Evolutionary conservation across 164 flowering plant species (phyloP).

Genomic region (Taxillus chinensis): DNA sequence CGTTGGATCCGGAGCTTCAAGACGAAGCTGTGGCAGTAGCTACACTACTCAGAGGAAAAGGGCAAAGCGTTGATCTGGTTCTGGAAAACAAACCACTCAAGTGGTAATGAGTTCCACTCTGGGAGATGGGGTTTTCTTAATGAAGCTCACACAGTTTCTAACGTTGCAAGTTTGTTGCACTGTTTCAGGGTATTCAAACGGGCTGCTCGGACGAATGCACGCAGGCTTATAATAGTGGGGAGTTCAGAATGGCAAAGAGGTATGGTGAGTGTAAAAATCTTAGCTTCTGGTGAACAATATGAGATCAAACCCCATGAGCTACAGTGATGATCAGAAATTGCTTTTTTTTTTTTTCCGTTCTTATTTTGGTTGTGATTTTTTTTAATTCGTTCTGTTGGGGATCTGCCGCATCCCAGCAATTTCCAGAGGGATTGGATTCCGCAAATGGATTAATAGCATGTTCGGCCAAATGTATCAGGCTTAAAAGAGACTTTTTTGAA

Average conservation of each 20-base stretch:
- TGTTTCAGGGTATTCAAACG: constrained; percentile 74
- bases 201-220: constrained; percentile 71
- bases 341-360: too few relatives aligned
- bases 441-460: too few relatives aligned
- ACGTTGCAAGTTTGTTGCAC: not conserved
- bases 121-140: not conserved
- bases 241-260: constrained; percentile 76
- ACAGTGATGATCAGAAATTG: constrained; percentile 17
- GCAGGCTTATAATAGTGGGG: constrained; percentile 70
- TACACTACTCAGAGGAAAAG: constrained; percentile 61
- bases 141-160: not conserved
- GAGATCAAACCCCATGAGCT: constrained; percentile 61
- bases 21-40: constrained; percentile 73
- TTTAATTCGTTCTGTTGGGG: too few relatives aligned
- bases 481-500: too few relatives aligned
- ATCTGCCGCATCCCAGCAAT: too few relatives aligned
- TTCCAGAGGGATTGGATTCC: too few relatives aligned
- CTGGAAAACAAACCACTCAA: constrained; percentile 81
- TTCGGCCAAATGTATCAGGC: too few relatives aligned
- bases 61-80: constrained; percentile 79
- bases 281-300: constrained; percentile 60
- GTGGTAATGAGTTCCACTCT: constrained; percentile 36
- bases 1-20: constrained; percentile 68
- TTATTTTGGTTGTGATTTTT: too few relatives aligned
- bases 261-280: constrained; percentile 71